A percentile compares a stretch with the other conserved stretches of the same genome.
These are phyloP conservation scores for Debaryomyces robertsiae DNA, from an alignment of 1,139 yeast genomes.

Conservation along the genomic window DNA sequence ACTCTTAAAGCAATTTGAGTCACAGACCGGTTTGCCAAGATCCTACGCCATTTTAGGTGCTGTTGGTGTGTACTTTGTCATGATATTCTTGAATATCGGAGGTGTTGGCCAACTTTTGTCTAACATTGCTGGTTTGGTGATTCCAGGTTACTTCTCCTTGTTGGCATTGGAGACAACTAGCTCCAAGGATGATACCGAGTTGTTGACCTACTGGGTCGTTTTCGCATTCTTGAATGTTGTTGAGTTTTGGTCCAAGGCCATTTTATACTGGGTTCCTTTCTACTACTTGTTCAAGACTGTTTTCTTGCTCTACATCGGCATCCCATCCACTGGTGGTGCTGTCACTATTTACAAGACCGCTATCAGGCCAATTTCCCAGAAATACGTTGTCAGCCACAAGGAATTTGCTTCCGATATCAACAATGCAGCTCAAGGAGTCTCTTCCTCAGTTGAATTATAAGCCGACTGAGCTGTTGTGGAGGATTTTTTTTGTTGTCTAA, in stretches of 20 bases:
- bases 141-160: constrained; percentile 90
- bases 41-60: constrained; percentile 77
- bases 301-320: constrained; percentile 82
- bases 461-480: constrained; percentile 3
- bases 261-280: constrained; percentile 93
- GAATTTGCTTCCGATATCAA: constrained; percentile 38
- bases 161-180: constrained; percentile 75
- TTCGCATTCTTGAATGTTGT: constrained; percentile 86
- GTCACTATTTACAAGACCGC: constrained; percentile 61
- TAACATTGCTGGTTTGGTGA: constrained; percentile 85
- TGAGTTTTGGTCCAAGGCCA: constrained; percentile 95
- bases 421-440: constrained; percentile 54
- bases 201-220: constrained; percentile 95
- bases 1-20: constrained; percentile 58
- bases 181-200: constrained; percentile 77
- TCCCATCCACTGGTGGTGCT: constrained; percentile 90
- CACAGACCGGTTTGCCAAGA: constrained; percentile 78
- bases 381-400: constrained; percentile 38
- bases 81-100: constrained; percentile 86
- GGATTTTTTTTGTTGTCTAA: not conserved
- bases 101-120: constrained; percentile 93
- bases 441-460: constrained; percentile 42
- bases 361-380: constrained; percentile 74
- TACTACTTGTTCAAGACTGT: constrained; percentile 92
- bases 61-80: constrained; percentile 64